A percentile compares a stretch with the other conserved stretches of the same genome.
phyloP scores from a whole-genome alignment of 2,329 filamentous ascomycete species.

The Bisporella sp. region DNA sequence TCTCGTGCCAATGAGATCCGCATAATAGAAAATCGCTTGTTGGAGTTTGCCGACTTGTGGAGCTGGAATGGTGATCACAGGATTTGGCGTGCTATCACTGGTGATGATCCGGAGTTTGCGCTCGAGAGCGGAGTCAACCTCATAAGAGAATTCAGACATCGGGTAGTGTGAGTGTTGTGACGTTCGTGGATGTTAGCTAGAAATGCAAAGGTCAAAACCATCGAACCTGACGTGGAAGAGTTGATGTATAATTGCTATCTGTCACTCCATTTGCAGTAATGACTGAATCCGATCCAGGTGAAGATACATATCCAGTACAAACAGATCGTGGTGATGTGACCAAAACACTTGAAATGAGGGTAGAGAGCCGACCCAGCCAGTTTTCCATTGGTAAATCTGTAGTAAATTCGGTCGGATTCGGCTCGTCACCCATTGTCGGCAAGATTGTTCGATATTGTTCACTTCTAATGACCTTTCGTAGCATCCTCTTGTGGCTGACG shows the following conservation, averaged over 20 bases:
- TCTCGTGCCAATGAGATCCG: slow-evolving; percentile 34
- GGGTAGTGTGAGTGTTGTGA: slow-evolving; percentile 26
- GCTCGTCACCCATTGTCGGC: slow-evolving; percentile 1
- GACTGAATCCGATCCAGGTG: slow-evolving; percentile 11
- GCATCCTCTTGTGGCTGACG: slow-evolving; percentile 10
- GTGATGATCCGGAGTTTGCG: slow-evolving; percentile 27
- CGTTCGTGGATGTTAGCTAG: slow-evolving; percentile 31
- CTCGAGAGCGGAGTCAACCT: slow-evolving; percentile 29
- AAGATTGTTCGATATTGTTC: slow-evolving; percentile 4
- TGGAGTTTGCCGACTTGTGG: slow-evolving; percentile 28
- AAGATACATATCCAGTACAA: slow-evolving; percentile 12
- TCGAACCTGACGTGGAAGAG: slow-evolving; percentile 35
- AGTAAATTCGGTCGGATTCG: slow-evolving; percentile 8
- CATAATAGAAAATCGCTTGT: slow-evolving; percentile 34
- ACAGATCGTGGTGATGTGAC: slow-evolving; percentile 8
- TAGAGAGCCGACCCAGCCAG: slow-evolving; percentile 8
- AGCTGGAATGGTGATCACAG: slow-evolving; percentile 23
- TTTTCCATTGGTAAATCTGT: slow-evolving; percentile 8
- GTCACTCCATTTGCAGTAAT: slow-evolving; percentile 10
- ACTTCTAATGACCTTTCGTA: slow-evolving; percentile 5
- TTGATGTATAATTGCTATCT: slow-evolving; percentile 29
- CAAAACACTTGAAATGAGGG: slow-evolving; percentile 7
- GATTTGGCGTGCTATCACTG: slow-evolving; percentile 27
- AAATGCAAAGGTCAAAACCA: slow-evolving; percentile 34
- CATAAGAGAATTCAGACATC: slow-evolving; percentile 27